phyloP scores from a whole-genome alignment of 192 early-diverging fungal species.

The Backusella circina region DNA sequence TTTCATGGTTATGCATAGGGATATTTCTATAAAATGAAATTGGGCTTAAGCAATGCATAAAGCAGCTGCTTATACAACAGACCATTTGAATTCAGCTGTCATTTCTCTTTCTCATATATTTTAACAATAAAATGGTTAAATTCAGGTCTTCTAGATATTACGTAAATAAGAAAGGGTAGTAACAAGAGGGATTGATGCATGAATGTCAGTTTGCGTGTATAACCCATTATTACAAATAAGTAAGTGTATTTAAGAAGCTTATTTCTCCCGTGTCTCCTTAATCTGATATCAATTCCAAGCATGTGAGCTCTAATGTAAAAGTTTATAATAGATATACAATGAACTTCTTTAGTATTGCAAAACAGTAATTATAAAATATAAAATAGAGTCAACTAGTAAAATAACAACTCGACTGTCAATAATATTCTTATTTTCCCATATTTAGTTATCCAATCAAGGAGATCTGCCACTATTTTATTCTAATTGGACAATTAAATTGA shows the following conservation, averaged over 20 bases:
- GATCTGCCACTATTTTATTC: neutral
- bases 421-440: neutral
- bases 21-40: neutral
- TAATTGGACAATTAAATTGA: neutral
- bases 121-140: neutral
- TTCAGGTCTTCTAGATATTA: neutral
- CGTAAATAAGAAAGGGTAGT: neutral
- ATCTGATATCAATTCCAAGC: neutral
- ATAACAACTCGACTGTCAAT: neutral
- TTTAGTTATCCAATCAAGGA: neutral
- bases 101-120: neutral
- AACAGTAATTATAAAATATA: neutral
- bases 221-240: neutral
- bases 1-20: neutral
- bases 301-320: neutral
- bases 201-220: neutral
- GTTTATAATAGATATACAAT: too few relatives aligned
- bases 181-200: neutral
- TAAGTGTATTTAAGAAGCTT: neutral
- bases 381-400: neutral
- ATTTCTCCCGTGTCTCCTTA: neutral
- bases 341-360: too few relatives aligned
- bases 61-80: neutral
- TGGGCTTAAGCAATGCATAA: neutral
- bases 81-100: neutral